Conservation (phyloP, 106 monocot species). For the Ottelia alismoides region DNA sequence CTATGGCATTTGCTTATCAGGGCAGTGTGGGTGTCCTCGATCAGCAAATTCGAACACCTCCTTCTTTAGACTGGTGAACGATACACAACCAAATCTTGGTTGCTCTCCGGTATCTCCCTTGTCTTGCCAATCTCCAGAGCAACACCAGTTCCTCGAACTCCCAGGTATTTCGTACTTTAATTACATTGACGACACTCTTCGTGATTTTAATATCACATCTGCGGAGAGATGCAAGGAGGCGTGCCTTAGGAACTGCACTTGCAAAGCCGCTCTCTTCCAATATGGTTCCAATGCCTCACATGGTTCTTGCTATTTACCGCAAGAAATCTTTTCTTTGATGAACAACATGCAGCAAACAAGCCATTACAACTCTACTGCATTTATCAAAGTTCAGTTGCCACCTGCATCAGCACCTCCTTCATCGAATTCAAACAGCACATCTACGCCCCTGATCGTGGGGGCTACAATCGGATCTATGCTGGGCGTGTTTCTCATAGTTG, state of each 20-base stretch:
- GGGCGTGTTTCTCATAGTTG: not conserved
- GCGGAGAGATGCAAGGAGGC: not conserved
- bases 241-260: conserved; percentile 1
- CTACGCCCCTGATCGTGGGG: not conserved
- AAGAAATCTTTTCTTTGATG: not conserved
- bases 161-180: not conserved
- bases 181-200: not conserved
- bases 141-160: not conserved
- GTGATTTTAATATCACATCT: not conserved
- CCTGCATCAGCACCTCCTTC: not conserved
- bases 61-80: not conserved
- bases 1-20: not conserved
- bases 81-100: not conserved
- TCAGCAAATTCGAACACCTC: not conserved
- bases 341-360: not conserved
- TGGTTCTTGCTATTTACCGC: not conserved
- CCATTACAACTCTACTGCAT: not conserved
- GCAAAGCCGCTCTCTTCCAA: not conserved
- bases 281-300: not conserved
- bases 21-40: not conserved
- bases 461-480: not conserved
- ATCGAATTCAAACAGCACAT: not conserved
- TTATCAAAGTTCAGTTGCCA: not conserved
- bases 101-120: not conserved
- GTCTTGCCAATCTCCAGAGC: not conserved